A percentile compares a stretch with the other conserved stretches of the same genome.
Evolutionary conservation across 2,329 filamentous ascomycete genomes (phyloP).

Genomic region (Acrocalymma vagum): DNA sequence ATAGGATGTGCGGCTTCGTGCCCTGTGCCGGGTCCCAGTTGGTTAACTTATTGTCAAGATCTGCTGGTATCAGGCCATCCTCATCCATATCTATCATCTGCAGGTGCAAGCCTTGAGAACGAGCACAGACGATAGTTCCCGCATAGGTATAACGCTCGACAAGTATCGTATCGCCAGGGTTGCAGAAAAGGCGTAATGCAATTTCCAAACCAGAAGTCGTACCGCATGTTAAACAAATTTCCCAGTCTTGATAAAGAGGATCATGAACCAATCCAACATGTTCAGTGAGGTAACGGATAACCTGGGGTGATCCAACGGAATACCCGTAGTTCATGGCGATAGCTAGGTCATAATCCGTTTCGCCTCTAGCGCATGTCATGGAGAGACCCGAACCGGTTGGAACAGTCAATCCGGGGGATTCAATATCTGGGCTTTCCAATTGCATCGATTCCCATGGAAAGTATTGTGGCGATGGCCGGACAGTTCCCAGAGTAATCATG

Average conservation of each 20-base stretch:
- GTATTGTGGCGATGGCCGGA: constrained; percentile 2
- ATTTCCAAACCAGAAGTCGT: constrained; percentile 41
- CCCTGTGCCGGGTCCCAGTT: constrained; percentile 31
- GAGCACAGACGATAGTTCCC: constrained; percentile 30
- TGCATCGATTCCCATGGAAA: constrained; percentile 4
- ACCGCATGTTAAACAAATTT: constrained; percentile 34
- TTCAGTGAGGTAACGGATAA: constrained; percentile 35
- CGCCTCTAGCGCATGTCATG: not conserved
- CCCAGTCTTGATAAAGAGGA: constrained; percentile 42
- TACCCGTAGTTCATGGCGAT: constrained; percentile 26
- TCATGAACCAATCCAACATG: constrained; percentile 37
- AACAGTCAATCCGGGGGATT: too few species aligned
- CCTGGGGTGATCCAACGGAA: too few species aligned
- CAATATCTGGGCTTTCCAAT: not conserved
- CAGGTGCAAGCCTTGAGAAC: constrained; percentile 31
- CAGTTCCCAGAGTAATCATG: constrained; percentile 10
- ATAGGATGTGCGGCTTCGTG: constrained; percentile 33
- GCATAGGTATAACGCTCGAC: constrained; percentile 37
- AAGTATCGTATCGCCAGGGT: constrained; percentile 28
- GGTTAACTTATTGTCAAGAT: constrained; percentile 27
- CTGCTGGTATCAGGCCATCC: constrained; percentile 30
- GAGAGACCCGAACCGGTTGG: too few species aligned
- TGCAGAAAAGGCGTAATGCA: constrained; percentile 34
- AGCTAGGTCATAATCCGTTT: constrained; percentile 2
- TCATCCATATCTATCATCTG: constrained; percentile 38